These are phyloP conservation scores for Podila minutissima DNA, from an alignment of 192 early-diverging fungal species.

Conservation along the genomic window DNA sequence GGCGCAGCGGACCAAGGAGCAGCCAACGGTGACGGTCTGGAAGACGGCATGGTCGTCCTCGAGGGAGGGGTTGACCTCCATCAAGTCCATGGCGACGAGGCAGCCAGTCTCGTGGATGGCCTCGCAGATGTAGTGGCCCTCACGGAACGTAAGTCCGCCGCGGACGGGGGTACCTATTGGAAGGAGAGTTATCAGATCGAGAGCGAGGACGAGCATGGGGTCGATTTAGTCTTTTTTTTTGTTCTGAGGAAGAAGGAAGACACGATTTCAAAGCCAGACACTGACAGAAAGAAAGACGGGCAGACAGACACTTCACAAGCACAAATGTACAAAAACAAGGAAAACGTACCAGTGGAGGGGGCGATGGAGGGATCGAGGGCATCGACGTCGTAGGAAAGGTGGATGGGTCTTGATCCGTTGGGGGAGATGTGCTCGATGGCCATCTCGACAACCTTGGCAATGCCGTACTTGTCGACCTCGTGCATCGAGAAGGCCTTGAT, in stretches of 20 bases:
- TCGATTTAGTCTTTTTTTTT: no score
- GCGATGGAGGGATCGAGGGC: conserved; percentile 94
- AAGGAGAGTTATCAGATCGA: conserved; percentile 1
- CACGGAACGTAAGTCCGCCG: conserved; percentile 94
- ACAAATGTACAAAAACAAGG: neutral
- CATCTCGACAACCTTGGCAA: conserved; percentile 92
- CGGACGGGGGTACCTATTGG: conserved; percentile 88
- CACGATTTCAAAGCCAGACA: conserved; percentile 1
- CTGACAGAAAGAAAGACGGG: neutral
- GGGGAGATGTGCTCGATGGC: conserved; percentile 90
- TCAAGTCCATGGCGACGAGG: conserved; percentile 91
- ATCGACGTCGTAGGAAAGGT: conserved; percentile 96
- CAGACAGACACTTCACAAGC: neutral
- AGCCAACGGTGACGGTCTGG: conserved; percentile 92
- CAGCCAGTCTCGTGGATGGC: conserved; percentile 86
- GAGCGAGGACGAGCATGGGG: no score
- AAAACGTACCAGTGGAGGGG: conserved; percentile 75
- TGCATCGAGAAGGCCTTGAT: conserved; percentile 98
- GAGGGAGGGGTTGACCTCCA: conserved; percentile 94
- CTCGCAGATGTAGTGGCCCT: conserved; percentile 98
- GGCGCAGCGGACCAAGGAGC: conserved; percentile 85
- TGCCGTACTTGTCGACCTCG: conserved; percentile 94
- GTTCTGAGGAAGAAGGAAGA: no score
- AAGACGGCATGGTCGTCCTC: conserved; percentile 78
- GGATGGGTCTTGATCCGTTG: conserved; percentile 77